Evolutionary conservation across 148 eudicot genomes (phyloP), one percentile per base, ranked within the genome.

Genomic region (Diospyros kaki): DNA sequence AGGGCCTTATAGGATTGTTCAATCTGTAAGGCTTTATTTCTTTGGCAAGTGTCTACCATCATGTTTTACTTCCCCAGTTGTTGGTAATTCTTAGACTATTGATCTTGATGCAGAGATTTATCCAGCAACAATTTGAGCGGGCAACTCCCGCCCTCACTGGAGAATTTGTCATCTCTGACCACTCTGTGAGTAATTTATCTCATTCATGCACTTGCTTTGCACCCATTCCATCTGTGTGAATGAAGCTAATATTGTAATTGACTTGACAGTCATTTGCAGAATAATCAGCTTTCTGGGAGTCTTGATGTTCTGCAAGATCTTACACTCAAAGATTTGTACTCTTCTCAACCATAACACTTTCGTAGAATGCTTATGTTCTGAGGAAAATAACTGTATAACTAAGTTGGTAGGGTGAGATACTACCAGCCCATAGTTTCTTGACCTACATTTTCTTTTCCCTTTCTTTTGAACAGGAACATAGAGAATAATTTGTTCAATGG

Each of bases 281-380:
- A 84, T 80, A 94, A 94, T 86, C 91, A 90, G 80, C 92, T 94
- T 51, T 86, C 97, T 58, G 98, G 98, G 75, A 84, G 88, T 64
- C 93, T 94, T 68, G 93, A 89, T 84, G 96, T 90, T 80, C 81
- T 94, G 55, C 89, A 90, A 81, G 89, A 89, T 82, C 92, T 94
- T 78, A 93, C 93, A 9, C 86, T 94, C 77, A 64, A 62, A 71
- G 96, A 94, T 77, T 81, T 94, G 98, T 94, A 94, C 46, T 69
- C 59, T 76, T 78, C 86, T 78, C 72, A 79, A 69, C 77, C 82
- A 75, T 81, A 43, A 58, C 60, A 72, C 50, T 18, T 28, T 53
- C 42, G 8, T 48, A 4, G 4, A 4, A 59, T 14, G 51, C 51
- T 46, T 68, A 9, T 60, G 58, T 50, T 42, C 15, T 66, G 38